These are phyloP conservation scores for Vitis hybrid DNA, from an alignment of 177 flowering plant genomes.

Conservation along the genomic window DNA sequence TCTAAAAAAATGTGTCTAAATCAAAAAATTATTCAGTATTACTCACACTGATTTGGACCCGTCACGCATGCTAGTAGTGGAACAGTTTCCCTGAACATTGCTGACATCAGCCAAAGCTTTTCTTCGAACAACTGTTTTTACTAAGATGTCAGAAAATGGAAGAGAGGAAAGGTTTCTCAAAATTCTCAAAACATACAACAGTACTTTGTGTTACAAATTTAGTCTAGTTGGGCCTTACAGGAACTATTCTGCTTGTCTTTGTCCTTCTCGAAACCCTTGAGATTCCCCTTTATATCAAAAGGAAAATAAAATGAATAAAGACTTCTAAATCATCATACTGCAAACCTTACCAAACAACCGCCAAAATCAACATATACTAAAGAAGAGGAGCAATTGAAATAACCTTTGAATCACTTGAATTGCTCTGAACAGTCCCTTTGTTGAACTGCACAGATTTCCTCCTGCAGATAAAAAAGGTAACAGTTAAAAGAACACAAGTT, in stretches of 20 bases:
- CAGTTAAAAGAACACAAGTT: not conserved
- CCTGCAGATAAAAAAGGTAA: slow-evolving; percentile 6
- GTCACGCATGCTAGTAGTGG: slow-evolving; percentile 22
- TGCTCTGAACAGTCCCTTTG: slow-evolving; percentile 7
- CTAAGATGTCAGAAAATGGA: slow-evolving; percentile 22
- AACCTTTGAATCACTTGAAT: slow-evolving; percentile 22
- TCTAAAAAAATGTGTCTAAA: not conserved
- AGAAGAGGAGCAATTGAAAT: not conserved
- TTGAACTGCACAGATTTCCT: slow-evolving; percentile 23
- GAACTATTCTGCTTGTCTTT: slow-evolving; percentile 33
- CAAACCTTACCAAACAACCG: not conserved
- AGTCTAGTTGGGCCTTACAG: slow-evolving; percentile 29
- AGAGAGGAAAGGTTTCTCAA: not conserved
- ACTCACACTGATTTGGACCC: slow-evolving; percentile 42
- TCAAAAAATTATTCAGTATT: not conserved
- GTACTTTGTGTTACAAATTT: not conserved
- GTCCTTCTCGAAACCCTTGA: slow-evolving; percentile 26
- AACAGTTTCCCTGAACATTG: slow-evolving; percentile 29
- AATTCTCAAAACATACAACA: not conserved
- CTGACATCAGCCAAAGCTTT: slow-evolving; percentile 66
- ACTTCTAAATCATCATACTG: not conserved
- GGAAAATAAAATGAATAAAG: not conserved
- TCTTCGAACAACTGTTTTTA: slow-evolving; percentile 36
- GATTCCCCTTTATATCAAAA: slow-evolving; percentile 27
- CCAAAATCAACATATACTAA: not conserved